phyloP scores from a whole-genome alignment of 2,329 filamentous ascomycete species.

The Westerdykella ornata region DNA sequence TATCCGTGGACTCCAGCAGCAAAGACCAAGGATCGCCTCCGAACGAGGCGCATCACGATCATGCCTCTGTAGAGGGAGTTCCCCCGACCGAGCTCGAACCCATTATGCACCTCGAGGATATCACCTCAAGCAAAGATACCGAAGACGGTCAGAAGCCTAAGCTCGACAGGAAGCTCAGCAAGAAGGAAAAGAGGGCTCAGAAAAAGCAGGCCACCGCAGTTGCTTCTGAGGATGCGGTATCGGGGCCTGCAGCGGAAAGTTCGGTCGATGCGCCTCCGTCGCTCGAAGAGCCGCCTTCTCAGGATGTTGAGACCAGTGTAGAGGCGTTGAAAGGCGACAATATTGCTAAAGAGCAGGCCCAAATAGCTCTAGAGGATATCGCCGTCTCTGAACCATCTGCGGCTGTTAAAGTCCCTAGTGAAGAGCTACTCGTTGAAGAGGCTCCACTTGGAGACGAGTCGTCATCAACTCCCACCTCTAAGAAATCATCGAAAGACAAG shows the following conservation, averaged over 20 bases:
- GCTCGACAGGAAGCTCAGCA: constrained; percentile 27
- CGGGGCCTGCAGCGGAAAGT: not conserved
- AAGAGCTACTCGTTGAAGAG: constrained; percentile 6
- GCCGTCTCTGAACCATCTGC: not conserved
- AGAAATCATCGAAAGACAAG: constrained; percentile 17
- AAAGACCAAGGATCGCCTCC: not conserved
- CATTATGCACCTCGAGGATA: not conserved
- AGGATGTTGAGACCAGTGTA: not conserved
- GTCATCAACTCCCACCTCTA: constrained; percentile 8
- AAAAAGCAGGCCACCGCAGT: constrained; percentile 16
- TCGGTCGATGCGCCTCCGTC: not conserved
- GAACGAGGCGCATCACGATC: not conserved
- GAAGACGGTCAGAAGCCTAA: constrained; percentile 11
- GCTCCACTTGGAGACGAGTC: constrained; percentile 11
- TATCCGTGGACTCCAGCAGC: not conserved
- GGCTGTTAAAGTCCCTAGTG: not conserved
- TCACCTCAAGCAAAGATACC: not conserved
- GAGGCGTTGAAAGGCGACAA: too few relatives aligned
- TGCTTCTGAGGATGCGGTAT: constrained; percentile 5
- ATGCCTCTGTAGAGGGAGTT: not conserved
- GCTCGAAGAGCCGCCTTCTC: not conserved
- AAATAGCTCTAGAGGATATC: too few relatives aligned
- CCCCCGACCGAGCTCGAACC: not conserved
- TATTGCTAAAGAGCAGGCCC: too few relatives aligned
- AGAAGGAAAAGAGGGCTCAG: constrained; percentile 29